Evolutionary conservation across 768 basidiomycete genomes (phyloP), one percentile per base, ranked within the genome.

Genomic region (Hericium erinaceus): DNA sequence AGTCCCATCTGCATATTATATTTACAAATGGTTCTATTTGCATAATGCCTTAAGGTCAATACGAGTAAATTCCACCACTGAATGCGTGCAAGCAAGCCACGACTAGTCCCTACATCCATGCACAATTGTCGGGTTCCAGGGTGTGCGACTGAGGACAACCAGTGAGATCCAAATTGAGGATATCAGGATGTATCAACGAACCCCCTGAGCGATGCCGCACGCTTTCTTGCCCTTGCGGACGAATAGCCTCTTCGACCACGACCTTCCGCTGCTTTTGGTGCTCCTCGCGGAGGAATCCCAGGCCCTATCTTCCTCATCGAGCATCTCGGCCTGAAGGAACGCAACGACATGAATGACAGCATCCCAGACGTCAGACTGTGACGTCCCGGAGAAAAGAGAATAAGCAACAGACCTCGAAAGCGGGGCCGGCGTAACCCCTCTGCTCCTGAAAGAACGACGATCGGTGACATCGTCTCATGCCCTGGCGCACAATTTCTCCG

Each of bases 81-180:
- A 16, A 11, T 5, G n/a, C 10, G 33, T 38, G 16, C 52, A 18
- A 24, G 26, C 26, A 13, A 18, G 40, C 16, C 16, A 10, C 15
- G 26, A 12, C 39, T 18, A 22, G 20, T 10, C 39, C 33, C 58
- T 48, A 63, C 62, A 61, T 60, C 64, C 64, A 65, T 7, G 64
- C 61, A 38, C 60, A 48, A 28, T 65, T 59, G 52, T 65, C 62
- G 7, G 58, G 52, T 24, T 63, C 64, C 38, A 65, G 64, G 50
- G 61, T 55, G 39, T 65, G 54, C 11, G 64, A 41, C 61, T 65
- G 44, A 13, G 22, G 20, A 53, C 18, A n/a, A 38, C 8, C 13
- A 2, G 39, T 41, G 3, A 10, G 10, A 7, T 13, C 38, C 15
- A 10, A 26, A 58, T 53, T 16, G 51, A 33, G 33, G 33, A 33